These are phyloP conservation scores for Globisporangium echinulatum DNA, from an alignment of 352 stramenopile species.

Conservation along the genomic window DNA sequence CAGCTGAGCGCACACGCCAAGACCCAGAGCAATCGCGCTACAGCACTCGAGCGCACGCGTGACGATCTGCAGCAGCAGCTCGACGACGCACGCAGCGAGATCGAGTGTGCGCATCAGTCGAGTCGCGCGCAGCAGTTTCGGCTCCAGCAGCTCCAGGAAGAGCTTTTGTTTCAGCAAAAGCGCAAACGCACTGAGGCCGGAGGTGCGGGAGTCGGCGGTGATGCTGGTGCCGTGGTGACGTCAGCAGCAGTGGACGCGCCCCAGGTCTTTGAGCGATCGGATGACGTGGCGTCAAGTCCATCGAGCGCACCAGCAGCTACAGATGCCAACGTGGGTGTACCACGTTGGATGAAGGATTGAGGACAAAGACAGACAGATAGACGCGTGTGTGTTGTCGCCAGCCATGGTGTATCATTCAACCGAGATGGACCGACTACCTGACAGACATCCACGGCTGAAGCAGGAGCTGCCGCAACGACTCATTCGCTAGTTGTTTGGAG, in stretches of 20 bases:
- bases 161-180: conserved; percentile 57
- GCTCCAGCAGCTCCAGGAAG: conserved; percentile 62
- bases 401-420: neutral
- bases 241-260: too few species aligned
- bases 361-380: neutral
- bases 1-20: conserved; percentile 46
- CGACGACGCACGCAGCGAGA: conserved; percentile 29
- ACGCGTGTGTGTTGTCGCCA: neutral
- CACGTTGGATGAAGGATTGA: conserved; percentile 40
- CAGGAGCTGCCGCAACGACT: neutral
- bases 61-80: conserved; percentile 25
- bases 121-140: conserved; percentile 55
- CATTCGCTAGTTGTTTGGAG: conserved; percentile 4
- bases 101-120: conserved; percentile 43
- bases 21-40: conserved; percentile 26
- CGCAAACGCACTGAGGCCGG: conserved; percentile 16
- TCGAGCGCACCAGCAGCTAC: conserved; percentile 5
- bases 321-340: conserved; percentile 16
- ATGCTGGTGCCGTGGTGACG: too few species aligned
- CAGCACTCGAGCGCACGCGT: conserved; percentile 28
- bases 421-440: too few species aligned
- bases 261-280: too few species aligned
- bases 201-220: too few species aligned
- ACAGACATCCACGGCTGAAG: too few species aligned
- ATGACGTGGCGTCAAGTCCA: neutral